Conservation (phyloP, 2,329 filamentous ascomycete genomes). For the Fusarium chuoi region DNA sequence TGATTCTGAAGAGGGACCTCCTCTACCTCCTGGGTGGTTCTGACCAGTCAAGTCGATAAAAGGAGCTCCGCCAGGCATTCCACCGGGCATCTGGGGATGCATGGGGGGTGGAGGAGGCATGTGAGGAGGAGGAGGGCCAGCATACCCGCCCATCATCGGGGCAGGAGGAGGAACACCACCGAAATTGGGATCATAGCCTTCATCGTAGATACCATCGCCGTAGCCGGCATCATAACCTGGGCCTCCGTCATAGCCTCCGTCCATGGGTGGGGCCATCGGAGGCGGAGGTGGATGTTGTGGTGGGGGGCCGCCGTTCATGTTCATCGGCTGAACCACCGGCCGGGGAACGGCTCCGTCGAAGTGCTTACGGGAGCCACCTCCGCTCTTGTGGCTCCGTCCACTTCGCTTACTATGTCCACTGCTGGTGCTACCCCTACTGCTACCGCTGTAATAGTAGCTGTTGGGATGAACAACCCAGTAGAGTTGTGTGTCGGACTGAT, state of each 20-base stretch:
- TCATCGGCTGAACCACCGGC: slow-evolving; percentile 23
- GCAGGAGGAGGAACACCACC: slow-evolving; percentile 23
- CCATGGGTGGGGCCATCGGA: slow-evolving; percentile 34
- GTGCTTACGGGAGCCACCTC: slow-evolving; percentile 36
- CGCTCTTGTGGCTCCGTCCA: slow-evolving; percentile 31
- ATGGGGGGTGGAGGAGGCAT: slow-evolving; percentile 33
- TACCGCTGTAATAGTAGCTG: slow-evolving; percentile 28
- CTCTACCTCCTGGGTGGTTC: slow-evolving; percentile 19
- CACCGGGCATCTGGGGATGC: slow-evolving; percentile 23
- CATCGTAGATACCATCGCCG: slow-evolving; percentile 27
- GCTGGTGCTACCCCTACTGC: slow-evolving; percentile 25
- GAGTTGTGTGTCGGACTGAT: slow-evolving; percentile 39
- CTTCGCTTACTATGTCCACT: slow-evolving; percentile 35
- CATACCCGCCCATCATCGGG: slow-evolving; percentile 5
- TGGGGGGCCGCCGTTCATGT: slow-evolving; percentile 28
- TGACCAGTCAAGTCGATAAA: slow-evolving; percentile 42
- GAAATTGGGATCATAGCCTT: slow-evolving; percentile 21
- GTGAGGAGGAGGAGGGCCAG: slow-evolving; percentile 16
- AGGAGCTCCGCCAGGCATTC: slow-evolving; percentile 28
- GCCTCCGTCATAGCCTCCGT: slow-evolving; percentile 24
- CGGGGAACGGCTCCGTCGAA: slow-evolving; percentile 40
- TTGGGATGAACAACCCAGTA: slow-evolving; percentile 38
- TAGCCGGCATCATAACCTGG: slow-evolving; percentile 11
- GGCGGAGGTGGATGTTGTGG: slow-evolving; percentile 26
- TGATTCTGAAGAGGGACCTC: slow-evolving; percentile 7